Percentiles rank a stretch among this genome's conserved stretches.
Conservation (phyloP, 176 grass and related monocot species). For the Eragrostis nindensis region DNA sequence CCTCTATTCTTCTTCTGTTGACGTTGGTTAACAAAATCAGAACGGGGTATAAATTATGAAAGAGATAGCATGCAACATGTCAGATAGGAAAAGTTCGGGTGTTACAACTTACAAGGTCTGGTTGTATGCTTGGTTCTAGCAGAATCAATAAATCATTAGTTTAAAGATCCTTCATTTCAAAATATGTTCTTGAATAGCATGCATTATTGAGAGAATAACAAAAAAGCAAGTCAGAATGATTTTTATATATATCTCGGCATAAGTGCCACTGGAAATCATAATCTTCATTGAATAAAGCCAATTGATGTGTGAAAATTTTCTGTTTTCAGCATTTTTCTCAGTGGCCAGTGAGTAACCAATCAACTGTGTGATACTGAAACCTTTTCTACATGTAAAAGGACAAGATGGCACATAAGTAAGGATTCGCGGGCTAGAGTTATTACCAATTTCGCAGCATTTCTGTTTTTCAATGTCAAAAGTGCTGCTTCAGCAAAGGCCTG, state of each 20-base stretch:
- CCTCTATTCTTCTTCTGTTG: no score
- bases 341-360: background rate
- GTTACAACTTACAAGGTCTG: no score
- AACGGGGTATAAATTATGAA: background rate
- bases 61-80: background rate
- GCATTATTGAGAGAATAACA: slow-evolving; percentile 4
- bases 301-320: background rate
- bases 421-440: slow-evolving; percentile 9
- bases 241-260: background rate
- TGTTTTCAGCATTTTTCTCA: background rate
- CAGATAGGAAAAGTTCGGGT: background rate
- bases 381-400: background rate
- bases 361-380: background rate
- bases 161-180: background rate
- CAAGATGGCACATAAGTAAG: slow-evolving; percentile 4
- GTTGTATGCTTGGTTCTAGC: slow-evolving; percentile 3
- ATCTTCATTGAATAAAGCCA: background rate
- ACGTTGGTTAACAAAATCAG: no score
- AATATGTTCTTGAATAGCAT: slow-evolving; percentile 6
- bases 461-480: slow-evolving; percentile 55
- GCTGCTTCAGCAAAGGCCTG: slow-evolving; percentile 84
- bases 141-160: background rate
- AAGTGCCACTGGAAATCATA: background rate
- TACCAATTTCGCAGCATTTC: slow-evolving; percentile 72
- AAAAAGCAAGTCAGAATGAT: background rate